These are phyloP conservation scores for Nymphaea colorata DNA, from an alignment of 164 flowering plant genomes.

Conservation along the genomic window DNA sequence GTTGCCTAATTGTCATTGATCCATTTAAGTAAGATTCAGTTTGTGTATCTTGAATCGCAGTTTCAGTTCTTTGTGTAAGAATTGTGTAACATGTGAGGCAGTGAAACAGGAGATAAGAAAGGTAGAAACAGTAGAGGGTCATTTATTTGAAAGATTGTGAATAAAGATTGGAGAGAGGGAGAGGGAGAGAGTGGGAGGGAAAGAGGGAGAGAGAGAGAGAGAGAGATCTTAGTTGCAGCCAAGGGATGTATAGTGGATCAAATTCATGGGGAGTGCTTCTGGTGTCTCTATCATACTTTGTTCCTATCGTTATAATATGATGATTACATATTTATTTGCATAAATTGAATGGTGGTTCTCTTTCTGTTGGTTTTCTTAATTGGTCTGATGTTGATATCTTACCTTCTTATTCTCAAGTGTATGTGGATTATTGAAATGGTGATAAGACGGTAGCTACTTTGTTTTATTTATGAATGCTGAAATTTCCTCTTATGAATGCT, in stretches of 20 bases:
- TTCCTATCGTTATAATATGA: not conserved
- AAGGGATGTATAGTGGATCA: not conserved
- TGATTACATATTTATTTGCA: not conserved
- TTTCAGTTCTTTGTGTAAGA: not conserved
- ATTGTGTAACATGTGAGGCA: not conserved
- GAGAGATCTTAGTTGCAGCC: not conserved
- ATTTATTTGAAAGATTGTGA: slow-evolving; percentile 4
- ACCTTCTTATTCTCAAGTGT: not conserved
- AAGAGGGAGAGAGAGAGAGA: not conserved
- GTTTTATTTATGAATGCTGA: no score
- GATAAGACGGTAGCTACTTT: no score
- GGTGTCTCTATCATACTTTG: not conserved
- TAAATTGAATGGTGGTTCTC: not conserved
- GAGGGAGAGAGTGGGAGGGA: not conserved
- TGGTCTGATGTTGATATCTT: not conserved
- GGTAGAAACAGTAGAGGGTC: not conserved
- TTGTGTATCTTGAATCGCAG: not conserved
- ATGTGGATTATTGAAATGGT: not conserved
- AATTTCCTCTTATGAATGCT: no score
- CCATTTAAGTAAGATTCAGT: not conserved
- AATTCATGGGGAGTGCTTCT: not conserved
- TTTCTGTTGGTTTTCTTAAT: not conserved
- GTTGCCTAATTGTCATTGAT: not conserved
- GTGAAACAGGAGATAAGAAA: not conserved
- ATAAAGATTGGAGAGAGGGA: not conserved